Evolutionary conservation across 805 yeast genomes (phyloP).

Genomic region (Teunomyces funiuensis): DNA sequence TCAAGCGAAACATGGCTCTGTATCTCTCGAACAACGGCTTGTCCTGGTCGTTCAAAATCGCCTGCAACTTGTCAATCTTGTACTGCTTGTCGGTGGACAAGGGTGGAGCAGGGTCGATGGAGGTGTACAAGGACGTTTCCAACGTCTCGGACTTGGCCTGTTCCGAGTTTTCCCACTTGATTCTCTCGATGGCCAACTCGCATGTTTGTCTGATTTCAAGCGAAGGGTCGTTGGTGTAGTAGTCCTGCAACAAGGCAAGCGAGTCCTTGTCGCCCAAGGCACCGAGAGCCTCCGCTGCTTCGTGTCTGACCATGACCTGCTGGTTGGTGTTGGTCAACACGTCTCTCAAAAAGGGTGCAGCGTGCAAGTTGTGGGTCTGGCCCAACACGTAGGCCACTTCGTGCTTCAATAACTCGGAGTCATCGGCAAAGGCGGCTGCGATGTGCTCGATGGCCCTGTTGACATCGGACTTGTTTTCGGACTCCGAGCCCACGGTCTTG

Average conservation of each 20-base stretch:
- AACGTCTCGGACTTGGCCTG: conserved; percentile 63
- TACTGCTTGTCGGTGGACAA: conserved; percentile 58
- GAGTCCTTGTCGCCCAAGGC: conserved; percentile 86
- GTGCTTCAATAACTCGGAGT: conserved; percentile 89
- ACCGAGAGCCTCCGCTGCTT: conserved; percentile 98
- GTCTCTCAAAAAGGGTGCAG: conserved; percentile 72
- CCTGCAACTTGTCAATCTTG: conserved; percentile 64
- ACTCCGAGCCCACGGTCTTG: conserved; percentile 81
- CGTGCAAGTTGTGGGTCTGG: conserved; percentile 81
- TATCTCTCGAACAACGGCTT: conserved; percentile 89
- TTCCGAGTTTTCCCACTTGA: conserved; percentile 84
- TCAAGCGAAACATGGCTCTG: conserved; percentile 96
- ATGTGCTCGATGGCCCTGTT: conserved; percentile 74
- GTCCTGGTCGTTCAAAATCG: conserved; percentile 69
- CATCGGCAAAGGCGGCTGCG: conserved; percentile 77
- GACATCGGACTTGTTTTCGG: conserved; percentile 53
- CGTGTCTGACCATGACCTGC: conserved; percentile 97
- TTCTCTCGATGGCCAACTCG: conserved; percentile 93
- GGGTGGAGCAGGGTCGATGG: conserved; percentile 99
- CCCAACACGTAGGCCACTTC: conserved; percentile 98
- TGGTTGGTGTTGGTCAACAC: conserved; percentile 68
- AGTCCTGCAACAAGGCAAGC: conserved; percentile 61
- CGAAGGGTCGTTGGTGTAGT: conserved; percentile 69
- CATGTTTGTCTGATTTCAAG: conserved; percentile 95
- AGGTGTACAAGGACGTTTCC: conserved; percentile 74